Conservation (phyloP, 2,329 filamentous ascomycete genomes). For the Parasarocladium wereldwijsianum region DNA sequence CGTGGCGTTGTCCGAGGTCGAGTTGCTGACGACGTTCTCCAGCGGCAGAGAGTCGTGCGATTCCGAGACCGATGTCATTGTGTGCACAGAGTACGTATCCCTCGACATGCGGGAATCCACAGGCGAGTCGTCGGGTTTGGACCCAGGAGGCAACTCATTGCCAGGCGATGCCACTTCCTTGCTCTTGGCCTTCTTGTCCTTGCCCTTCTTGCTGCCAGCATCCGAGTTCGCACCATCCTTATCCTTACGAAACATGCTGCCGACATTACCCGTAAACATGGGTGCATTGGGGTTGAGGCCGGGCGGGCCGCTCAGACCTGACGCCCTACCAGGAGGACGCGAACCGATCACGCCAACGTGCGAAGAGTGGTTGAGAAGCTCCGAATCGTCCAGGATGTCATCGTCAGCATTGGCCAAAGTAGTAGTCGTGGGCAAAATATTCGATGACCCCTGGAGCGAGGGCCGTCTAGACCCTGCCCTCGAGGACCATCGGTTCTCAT, state of each 20-base stretch:
- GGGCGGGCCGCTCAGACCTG: conserved; percentile 23
- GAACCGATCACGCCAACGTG: conserved; percentile 68
- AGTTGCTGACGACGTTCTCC: conserved; percentile 40
- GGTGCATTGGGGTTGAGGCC: conserved; percentile 79
- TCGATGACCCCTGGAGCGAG: conserved; percentile 56
- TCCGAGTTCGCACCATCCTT: conserved; percentile 28
- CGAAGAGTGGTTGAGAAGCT: conserved; percentile 37
- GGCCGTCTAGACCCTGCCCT: conserved; percentile 23
- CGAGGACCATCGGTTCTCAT: conserved; percentile 13
- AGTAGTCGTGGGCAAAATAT: conserved; percentile 31
- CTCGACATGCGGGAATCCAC: conserved; percentile 38
- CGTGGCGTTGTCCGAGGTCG: conserved; percentile 33
- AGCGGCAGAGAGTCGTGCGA: conserved; percentile 43
- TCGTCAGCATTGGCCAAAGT: conserved; percentile 49
- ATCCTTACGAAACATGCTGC: conserved; percentile 42
- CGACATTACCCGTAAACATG: conserved; percentile 68
- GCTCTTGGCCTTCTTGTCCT: conserved; percentile 16
- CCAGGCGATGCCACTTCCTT: conserved; percentile 21
- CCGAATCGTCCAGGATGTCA: conserved; percentile 45
- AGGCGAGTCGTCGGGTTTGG: conserved; percentile 30
- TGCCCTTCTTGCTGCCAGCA: conserved; percentile 23
- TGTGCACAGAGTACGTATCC: conserved; percentile 41
- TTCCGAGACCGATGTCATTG: conserved; percentile 43
- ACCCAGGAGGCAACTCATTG: conserved; percentile 21
- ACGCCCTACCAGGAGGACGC: conserved; percentile 31